Conservation (phyloP, 345 rosid species). For the Lumnitzera littorea region DNA sequence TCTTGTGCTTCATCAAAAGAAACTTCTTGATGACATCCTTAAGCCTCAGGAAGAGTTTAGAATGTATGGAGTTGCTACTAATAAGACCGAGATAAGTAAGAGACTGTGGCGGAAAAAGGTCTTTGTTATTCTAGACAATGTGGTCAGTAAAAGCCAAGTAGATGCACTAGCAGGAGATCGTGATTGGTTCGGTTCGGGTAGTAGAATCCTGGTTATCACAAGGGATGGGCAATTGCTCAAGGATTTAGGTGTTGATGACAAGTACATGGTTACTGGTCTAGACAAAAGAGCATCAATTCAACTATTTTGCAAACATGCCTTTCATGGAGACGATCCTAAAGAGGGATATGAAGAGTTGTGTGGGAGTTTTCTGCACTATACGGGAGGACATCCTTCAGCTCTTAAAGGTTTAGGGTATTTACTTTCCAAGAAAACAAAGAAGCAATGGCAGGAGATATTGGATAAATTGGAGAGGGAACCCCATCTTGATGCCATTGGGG, state of each 20-base stretch:
- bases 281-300: background rate
- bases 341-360: conserved; percentile 7
- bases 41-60: background rate
- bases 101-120: background rate
- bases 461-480: background rate
- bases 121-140: conserved; percentile 7
- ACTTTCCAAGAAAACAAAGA: background rate
- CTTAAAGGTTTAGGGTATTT: background rate
- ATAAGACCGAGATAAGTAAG: background rate
- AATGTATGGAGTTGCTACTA: background rate
- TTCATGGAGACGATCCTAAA: background rate
- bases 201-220: conserved; percentile 12
- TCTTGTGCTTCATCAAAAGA: conserved; percentile 4
- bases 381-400: background rate
- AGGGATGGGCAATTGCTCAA: background rate
- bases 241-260: background rate
- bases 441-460: background rate
- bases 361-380: conserved; percentile 1
- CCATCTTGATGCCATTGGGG: background rate
- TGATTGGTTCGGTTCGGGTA: background rate
- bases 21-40: conserved; percentile 4
- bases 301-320: conserved; percentile 1
- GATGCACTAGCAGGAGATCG: background rate
- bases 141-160: background rate
- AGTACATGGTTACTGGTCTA: background rate